Evolutionary conservation across 192 early-diverging fungal genomes (phyloP), one percentile per base, ranked within the genome.

Genomic region (Backusella macrospora): DNA sequence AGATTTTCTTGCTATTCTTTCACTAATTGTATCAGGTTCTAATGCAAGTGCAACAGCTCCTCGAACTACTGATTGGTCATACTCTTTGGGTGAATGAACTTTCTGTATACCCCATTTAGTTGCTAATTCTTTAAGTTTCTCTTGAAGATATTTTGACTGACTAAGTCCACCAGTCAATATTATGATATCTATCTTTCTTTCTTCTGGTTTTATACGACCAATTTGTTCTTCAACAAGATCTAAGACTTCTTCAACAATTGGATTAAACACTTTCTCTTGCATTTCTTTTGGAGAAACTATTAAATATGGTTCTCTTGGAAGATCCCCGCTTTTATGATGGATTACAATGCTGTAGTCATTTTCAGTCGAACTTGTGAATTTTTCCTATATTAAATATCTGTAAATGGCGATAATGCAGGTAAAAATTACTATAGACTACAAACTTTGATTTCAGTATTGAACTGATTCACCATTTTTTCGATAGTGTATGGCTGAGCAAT

Each of bases 91-190:
- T 14, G 77, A 71, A 26, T 70, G 74, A 39, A 86, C 21, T 6
- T 68, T 82, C 6, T 62, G 66, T 5, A 42, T 37, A 18, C 82
- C 73, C 44, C 75, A 34, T 46, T 62, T 69, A 42, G 43, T 64
- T 71, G 84, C 85, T 21, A 64, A 64, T 13, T 76, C 37, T 49
- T 79, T 73, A 38, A 86, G 73, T 40, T 77, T 80, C n/a, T 68
- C 74, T 40, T 80, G 80, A 40, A 87, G 79, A 55, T 87, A 87
- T 65, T 75, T 82, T 21, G 84, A 85, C 21, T 85, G 83, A 29
- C 84, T 78, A 15, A 87, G 83, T n/a, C 85, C 85, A 40, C 85
- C 85, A 29, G 83, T 83, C 71, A 86, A 73, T 68, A 86, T 82
- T 13, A 86, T 81, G 45, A 82, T 78, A 10, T 80, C 74, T 23